A percentile compares a stretch with the other conserved stretches of the same genome.
phyloP scores from a whole-genome alignment of 768 basidiomycete genomes.

The Suillus fuscotomentosus region DNA sequence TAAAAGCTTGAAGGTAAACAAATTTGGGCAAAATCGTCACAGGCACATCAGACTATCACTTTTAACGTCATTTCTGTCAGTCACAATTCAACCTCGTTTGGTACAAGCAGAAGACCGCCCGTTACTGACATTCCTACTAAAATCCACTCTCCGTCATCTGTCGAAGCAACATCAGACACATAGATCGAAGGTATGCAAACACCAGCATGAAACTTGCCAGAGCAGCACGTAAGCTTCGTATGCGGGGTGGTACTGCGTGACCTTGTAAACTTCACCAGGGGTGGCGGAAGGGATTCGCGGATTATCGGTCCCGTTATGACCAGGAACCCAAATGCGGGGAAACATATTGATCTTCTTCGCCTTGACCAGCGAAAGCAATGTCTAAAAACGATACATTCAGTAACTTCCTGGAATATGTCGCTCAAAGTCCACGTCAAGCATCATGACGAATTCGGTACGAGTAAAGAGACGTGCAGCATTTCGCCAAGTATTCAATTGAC shows the following conservation, averaged over 20 bases:
- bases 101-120: not conserved
- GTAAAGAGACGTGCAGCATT: slow-evolving; percentile 85
- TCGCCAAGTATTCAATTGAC: slow-evolving; percentile 90
- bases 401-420: not conserved
- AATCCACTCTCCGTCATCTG: not conserved
- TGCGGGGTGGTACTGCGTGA: slow-evolving; percentile 73
- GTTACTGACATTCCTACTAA: not conserved
- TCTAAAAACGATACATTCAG: slow-evolving; percentile 28
- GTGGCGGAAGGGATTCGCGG: slow-evolving; percentile 57
- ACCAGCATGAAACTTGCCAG: slow-evolving; percentile 31
- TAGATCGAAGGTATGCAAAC: not conserved
- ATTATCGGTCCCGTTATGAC: slow-evolving; percentile 84
- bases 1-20: not conserved
- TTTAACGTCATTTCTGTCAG: not conserved
- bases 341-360: slow-evolving; percentile 67
- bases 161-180: not conserved
- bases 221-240: slow-evolving; percentile 76
- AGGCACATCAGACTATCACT: not conserved
- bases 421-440: slow-evolving; percentile 85
- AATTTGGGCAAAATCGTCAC: not conserved
- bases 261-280: slow-evolving; percentile 71
- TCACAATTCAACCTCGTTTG: not conserved
- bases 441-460: slow-evolving; percentile 82
- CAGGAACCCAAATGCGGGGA: slow-evolving; percentile 72
- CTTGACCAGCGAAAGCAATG: slow-evolving; percentile 58